Percentiles rank a stretch among this genome's conserved stretches.
phyloP scores from a whole-genome alignment of 495 filamentous ascomycete species.

The Hypoxylon fragiforme region DNA sequence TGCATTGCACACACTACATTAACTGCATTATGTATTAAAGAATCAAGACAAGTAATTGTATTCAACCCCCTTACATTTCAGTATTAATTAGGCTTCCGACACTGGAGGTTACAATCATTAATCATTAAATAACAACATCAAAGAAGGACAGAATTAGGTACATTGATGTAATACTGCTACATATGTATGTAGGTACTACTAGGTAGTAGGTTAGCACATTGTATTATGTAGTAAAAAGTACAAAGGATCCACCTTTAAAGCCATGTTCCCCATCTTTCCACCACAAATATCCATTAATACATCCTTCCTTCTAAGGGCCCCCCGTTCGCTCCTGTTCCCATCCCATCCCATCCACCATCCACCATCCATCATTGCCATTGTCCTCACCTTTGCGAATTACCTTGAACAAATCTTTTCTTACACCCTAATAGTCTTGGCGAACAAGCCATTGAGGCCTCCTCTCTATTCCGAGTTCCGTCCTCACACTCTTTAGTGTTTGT shows the following conservation, averaged over 20 bases:
- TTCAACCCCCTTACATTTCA: no score
- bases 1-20: no score
- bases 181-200: neutral
- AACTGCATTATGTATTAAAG: no score
- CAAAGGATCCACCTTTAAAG: slow-evolving; percentile 4
- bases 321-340: no score
- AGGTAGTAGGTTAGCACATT: neutral
- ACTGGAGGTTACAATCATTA: no score
- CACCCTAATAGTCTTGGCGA: slow-evolving; percentile 32
- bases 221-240: slow-evolving; percentile 1
- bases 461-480: slow-evolving; percentile 24
- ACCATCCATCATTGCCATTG: slow-evolving; percentile 20
- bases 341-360: slow-evolving; percentile 5
- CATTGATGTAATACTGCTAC: no score
- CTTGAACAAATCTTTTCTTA: slow-evolving; percentile 20
- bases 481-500: slow-evolving; percentile 5
- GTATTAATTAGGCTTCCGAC: no score
- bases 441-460: slow-evolving; percentile 28
- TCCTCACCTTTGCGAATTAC: neutral
- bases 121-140: no score
- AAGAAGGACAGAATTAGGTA: neutral
- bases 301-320: slow-evolving; percentile 20
- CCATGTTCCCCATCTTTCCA: slow-evolving; percentile 1
- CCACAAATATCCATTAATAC: no score
- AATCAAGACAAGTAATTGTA: no score